These are phyloP conservation scores for Hypoxylon sp. DNA, from an alignment of 2,329 filamentous ascomycete species.

Conservation along the genomic window DNA sequence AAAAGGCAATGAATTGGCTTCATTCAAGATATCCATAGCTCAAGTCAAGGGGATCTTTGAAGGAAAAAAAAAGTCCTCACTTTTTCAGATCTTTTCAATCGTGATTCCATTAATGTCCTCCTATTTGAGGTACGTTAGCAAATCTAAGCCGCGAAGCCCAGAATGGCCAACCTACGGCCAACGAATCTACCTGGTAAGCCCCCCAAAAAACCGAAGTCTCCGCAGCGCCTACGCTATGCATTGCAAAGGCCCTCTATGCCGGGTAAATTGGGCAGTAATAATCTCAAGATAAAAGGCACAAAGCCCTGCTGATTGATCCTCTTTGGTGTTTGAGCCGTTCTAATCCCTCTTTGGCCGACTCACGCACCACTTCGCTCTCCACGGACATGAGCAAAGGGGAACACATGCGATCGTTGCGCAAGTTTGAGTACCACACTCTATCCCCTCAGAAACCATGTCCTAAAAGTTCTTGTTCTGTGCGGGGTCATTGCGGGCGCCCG, in stretches of 20 bases:
- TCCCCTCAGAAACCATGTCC: slow-evolving; percentile 47
- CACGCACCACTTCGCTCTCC: slow-evolving; percentile 8
- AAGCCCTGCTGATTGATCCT: slow-evolving; percentile 13
- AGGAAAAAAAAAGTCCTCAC: not conserved
- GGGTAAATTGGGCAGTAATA: slow-evolving; percentile 4
- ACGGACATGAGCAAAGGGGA: slow-evolving; percentile 24
- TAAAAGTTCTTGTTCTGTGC: slow-evolving; percentile 48
- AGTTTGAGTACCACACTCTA: slow-evolving; percentile 38
- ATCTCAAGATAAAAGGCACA: slow-evolving; percentile 5
- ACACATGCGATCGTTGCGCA: slow-evolving; percentile 25
- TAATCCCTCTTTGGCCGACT: slow-evolving; percentile 5
- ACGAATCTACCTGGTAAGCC: slow-evolving; percentile 8
- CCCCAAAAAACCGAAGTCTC: slow-evolving; percentile 28
- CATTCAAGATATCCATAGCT: not conserved
- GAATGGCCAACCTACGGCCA: slow-evolving; percentile 1
- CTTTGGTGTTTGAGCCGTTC: slow-evolving; percentile 3
- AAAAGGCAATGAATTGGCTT: not conserved
- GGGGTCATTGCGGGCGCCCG: slow-evolving; percentile 46
- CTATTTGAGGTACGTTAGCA: not conserved
- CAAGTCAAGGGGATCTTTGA: not conserved
- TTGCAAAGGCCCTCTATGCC: slow-evolving; percentile 24
- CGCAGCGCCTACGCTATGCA: slow-evolving; percentile 42
- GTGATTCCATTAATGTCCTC: slow-evolving; percentile 3
- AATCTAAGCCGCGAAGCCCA: slow-evolving; percentile 3
- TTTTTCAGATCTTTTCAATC: not conserved